A percentile compares a stretch with the other conserved stretches of the same genome.
Conservation (phyloP, 2,329 filamentous ascomycete genomes). For the Fusarium multiceps region DNA sequence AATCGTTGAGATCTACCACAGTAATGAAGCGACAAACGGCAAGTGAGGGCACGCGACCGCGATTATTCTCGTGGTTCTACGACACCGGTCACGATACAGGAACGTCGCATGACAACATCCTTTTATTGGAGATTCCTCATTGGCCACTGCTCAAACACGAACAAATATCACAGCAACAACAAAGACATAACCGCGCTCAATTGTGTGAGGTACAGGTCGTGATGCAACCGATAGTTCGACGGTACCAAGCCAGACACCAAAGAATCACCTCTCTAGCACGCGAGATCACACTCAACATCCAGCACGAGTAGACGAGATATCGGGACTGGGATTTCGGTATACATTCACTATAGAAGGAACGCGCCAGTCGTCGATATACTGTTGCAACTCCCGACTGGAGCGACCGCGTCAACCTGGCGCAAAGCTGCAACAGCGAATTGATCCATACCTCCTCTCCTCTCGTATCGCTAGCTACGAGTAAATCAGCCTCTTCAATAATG, state of each 20-base stretch:
- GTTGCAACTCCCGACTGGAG: neutral
- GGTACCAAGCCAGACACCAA: neutral
- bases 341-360: neutral
- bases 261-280: neutral
- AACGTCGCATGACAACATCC: neutral
- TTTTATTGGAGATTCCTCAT: accelerated
- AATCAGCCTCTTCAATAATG: neutral
- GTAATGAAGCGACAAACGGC: neutral
- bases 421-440: neutral
- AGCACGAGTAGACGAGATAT: accelerated
- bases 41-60: neutral
- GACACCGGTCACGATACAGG: neutral
- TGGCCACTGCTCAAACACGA: neutral
- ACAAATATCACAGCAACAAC: accelerated
- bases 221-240: accelerated
- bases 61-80: neutral
- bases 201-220: neutral
- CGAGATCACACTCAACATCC: neutral
- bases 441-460: neutral
- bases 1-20: neutral
- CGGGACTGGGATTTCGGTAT: too few relatives aligned
- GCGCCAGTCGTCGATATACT: neutral
- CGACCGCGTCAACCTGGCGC: too few relatives aligned
- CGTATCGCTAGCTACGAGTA: neutral
- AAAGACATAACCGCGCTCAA: neutral